Conservation (phyloP, 108 stramenopile genomes). For the Conticribra guillardii region DNA sequence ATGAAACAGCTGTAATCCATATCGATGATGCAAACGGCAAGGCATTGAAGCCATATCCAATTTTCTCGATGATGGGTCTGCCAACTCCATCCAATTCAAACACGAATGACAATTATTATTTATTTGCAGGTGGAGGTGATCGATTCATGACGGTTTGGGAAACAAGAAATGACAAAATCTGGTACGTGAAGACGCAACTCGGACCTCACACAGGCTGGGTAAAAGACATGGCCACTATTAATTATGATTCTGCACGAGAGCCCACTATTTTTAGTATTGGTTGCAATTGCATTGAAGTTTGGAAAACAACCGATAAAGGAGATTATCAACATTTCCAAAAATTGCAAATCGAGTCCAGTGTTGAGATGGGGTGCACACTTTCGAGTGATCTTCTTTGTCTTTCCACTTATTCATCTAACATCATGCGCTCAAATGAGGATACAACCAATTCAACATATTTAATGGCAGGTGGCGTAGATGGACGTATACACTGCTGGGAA, state of each 20-base stretch:
- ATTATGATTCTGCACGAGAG: not conserved
- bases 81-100: not conserved
- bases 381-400: conserved; percentile 62
- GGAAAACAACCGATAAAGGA: conserved; percentile 14
- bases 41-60: conserved; percentile 32
- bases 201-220: conserved; percentile 71
- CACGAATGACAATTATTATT: not conserved
- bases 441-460: conserved; percentile 15
- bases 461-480: conserved; percentile 59
- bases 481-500: conserved; percentile 56
- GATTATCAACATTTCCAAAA: conserved; percentile 40
- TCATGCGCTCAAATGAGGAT: too few relatives aligned
- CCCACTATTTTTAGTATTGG: conserved; percentile 53
- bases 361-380: conserved; percentile 47
- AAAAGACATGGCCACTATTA: conserved; percentile 38
- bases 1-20: not conserved
- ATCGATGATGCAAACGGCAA: not conserved
- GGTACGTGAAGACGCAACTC: conserved; percentile 15
- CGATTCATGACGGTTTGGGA: conserved; percentile 50
- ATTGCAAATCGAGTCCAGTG: conserved; percentile 49
- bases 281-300: conserved; percentile 63
- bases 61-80: conserved; percentile 28
- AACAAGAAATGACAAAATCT: conserved; percentile 4
- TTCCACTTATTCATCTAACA: conserved; percentile 16
- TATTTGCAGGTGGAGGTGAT: conserved; percentile 55